Evolutionary conservation across 2,329 filamentous ascomycete species (phyloP), one percentile per base, ranked within the genome.

Genomic region (Cordyceps cicadae): DNA sequence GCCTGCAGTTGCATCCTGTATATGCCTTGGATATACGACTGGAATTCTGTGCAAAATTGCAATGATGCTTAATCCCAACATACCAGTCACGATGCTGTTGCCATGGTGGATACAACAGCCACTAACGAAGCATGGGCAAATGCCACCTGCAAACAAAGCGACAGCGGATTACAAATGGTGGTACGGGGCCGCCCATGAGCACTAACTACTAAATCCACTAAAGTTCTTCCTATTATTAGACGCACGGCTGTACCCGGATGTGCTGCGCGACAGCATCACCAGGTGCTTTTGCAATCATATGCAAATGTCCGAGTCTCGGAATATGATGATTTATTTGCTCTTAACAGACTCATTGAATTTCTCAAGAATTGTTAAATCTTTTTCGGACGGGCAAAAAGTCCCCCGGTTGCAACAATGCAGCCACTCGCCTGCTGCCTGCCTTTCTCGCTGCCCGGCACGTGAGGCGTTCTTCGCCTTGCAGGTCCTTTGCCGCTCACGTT

Each of bases 381-480:
- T 49, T 12, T 21, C 17, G 15, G n/a, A 29, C 7, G 7, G 21
- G 14, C 24, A 14, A 15, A 15, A 49, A 19, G 19, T 21, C 21
- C 11, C 17, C 3, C 5, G 9, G 17, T 15, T 21, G 45, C 32
- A 6, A 19, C 14, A 17, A 51, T 58, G 48, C 21, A 29, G 46
- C 17, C 54, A 41, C 54, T 43, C 41, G 17, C 50, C 7, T 48
- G n/a, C 49, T 32, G 57, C 57, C 39, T 52, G 57, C 57, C 56
- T 21, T 43, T 43, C n/a, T 53, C 57, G 24, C 50, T 41, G 32
- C 8, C 43, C n/a, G 58, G 58, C 58, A 60, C 58, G 58, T 60
- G 58, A 60, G 58, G 45, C 41, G 43, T 14, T 54, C 29, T 49
- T 54, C 50, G 54, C 50, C 58, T 50, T 45, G 58, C 58, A 54